phyloP scores from a whole-genome alignment of 352 stramenopile species.

The Pythium volutum region DNA sequence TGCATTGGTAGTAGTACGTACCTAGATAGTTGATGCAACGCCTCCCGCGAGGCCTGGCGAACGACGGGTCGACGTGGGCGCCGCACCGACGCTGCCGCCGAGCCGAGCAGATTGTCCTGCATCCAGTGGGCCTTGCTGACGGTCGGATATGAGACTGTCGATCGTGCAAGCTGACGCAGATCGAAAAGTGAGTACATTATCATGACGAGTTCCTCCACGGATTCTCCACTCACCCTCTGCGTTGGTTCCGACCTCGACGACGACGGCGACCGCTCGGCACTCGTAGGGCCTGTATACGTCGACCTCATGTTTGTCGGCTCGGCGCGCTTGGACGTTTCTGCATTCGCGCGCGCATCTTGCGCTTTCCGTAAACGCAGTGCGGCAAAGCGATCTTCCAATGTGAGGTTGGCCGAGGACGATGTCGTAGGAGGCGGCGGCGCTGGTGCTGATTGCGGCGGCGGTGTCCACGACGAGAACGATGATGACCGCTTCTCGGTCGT shows the following conservation, averaged over 20 bases:
- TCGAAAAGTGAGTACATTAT: not conserved
- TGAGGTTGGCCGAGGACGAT: conserved; percentile 23
- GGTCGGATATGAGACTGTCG: conserved; percentile 38
- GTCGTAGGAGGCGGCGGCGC: conserved; percentile 4
- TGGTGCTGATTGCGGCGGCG: not conserved
- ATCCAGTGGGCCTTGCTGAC: conserved; percentile 70
- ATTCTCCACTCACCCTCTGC: not conserved
- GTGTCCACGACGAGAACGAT: conserved; percentile 8
- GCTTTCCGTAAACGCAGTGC: conserved; percentile 45
- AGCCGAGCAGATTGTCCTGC: conserved; percentile 13
- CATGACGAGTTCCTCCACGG: too few relatives aligned
- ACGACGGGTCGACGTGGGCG: conserved; percentile 28
- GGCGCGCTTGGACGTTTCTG: not conserved
- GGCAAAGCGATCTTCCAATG: conserved; percentile 51
- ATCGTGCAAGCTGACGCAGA: conserved; percentile 5
- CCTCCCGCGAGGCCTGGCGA: conserved; percentile 54
- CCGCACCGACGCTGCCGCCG: conserved; percentile 6
- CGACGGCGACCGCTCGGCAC: not conserved
- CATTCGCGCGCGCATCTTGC: not conserved
- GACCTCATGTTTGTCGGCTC: conserved; percentile 2
- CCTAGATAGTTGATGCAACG: conserved; percentile 58
- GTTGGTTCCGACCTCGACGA: not conserved
- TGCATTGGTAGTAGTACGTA: conserved; percentile 23
- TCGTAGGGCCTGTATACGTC: not conserved
- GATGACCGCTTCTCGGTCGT: not conserved